Conservation (phyloP, 2,329 filamentous ascomycete genomes). For the Laburnicola sp. region DNA sequence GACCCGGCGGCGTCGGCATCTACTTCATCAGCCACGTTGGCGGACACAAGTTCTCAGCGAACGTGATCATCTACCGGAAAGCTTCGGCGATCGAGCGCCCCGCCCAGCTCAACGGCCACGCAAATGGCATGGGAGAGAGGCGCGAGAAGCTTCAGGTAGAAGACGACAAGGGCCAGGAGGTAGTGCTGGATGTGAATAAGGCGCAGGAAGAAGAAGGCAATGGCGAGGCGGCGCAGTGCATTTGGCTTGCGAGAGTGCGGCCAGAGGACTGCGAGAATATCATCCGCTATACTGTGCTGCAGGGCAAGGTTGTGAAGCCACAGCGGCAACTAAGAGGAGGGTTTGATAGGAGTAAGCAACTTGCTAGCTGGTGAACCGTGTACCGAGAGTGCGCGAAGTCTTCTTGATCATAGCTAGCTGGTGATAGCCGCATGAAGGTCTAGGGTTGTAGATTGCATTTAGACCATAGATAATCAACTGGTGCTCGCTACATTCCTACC, state of each 20-base stretch:
- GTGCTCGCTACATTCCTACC: no score
- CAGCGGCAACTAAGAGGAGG: slow-evolving; percentile 82
- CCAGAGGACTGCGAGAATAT: slow-evolving; percentile 95
- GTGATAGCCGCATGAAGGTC: neutral
- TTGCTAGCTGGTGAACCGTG: slow-evolving; percentile 93
- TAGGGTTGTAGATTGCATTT: no score
- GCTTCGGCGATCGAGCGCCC: slow-evolving; percentile 33
- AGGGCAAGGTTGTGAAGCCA: slow-evolving; percentile 93
- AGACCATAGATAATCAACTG: no score
- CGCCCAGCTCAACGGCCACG: slow-evolving; percentile 23
- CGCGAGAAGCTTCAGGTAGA: slow-evolving; percentile 45
- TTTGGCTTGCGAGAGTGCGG: slow-evolving; percentile 83
- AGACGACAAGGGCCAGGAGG: slow-evolving; percentile 43
- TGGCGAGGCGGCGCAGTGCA: slow-evolving; percentile 73
- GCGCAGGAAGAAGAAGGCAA: slow-evolving; percentile 44
- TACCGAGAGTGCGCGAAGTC: no score
- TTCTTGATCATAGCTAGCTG: no score
- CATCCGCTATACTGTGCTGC: slow-evolving; percentile 82
- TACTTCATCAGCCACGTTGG: slow-evolving; percentile 97
- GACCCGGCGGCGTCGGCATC: slow-evolving; percentile 89
- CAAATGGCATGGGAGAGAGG: slow-evolving; percentile 38
- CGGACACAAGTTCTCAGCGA: slow-evolving; percentile 94
- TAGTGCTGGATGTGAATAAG: slow-evolving; percentile 36
- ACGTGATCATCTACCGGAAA: slow-evolving; percentile 86
- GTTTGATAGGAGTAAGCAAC: slow-evolving; percentile 78